A percentile compares a stretch with the other conserved stretches of the same genome.
phyloP scores from a whole-genome alignment of 2,329 filamentous ascomycete species.

The Fusarium compactum region DNA sequence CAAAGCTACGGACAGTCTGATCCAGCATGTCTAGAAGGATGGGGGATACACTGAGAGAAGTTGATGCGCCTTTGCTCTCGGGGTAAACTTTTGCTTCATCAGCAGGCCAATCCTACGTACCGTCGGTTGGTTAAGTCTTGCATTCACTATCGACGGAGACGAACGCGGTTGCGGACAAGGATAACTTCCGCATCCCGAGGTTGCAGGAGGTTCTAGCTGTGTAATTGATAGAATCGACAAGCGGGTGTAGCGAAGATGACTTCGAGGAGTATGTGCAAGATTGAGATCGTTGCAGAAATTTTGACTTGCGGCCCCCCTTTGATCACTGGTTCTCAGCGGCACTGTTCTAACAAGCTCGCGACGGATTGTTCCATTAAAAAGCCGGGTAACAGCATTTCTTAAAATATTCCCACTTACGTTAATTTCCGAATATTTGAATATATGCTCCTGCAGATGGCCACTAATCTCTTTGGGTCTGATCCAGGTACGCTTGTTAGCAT shows the following conservation, averaged over 20 bases:
- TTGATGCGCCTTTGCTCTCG: not conserved
- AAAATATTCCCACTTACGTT: too few species aligned
- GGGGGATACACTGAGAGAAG: not conserved
- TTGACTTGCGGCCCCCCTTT: not conserved
- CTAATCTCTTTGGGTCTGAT: not conserved
- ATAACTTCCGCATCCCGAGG: too few species aligned
- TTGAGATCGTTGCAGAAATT: not conserved
- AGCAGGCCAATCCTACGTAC: not conserved
- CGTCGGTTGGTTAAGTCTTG: not conserved
- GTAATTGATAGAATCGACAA: not conserved
- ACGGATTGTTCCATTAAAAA: not conserved
- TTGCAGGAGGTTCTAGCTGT: too few species aligned
- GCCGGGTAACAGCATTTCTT: too few species aligned
- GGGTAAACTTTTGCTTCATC: not conserved
- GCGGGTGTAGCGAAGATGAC: not conserved
- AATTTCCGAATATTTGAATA: not conserved
- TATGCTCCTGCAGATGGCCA: not conserved
- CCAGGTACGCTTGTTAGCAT: not conserved
- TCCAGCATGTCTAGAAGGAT: not conserved
- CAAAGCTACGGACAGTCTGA: not conserved
- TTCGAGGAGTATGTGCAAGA: not conserved
- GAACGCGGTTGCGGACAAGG: not conserved
- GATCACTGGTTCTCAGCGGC: not conserved
- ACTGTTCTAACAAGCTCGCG: not conserved
- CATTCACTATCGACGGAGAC: not conserved